A percentile compares a stretch with the other conserved stretches of the same genome.
Conservation (phyloP, 495 filamentous ascomycete species). For the Neurospora sp. region DNA sequence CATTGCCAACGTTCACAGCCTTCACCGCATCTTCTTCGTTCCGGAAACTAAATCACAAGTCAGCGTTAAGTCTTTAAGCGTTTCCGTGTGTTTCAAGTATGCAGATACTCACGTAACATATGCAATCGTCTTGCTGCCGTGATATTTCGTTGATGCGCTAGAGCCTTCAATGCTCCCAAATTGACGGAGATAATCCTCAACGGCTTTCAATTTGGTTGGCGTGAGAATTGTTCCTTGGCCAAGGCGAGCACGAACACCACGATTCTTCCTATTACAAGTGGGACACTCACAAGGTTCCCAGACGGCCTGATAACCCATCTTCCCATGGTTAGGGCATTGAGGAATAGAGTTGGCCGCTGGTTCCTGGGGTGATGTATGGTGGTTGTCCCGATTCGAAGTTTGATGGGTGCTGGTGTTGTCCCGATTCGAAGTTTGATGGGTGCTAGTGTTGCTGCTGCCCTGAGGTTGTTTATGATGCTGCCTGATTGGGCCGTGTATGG, state of each 20-base stretch:
- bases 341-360: not conserved
- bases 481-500: not conserved
- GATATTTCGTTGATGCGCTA: not conserved
- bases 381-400: not conserved
- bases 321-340: not conserved
- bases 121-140: not conserved
- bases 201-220: not conserved
- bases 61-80: not conserved
- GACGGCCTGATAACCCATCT: not conserved
- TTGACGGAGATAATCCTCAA: not conserved
- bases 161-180: not conserved
- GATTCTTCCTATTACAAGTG: not conserved
- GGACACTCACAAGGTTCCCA: not conserved
- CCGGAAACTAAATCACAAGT: not conserved
- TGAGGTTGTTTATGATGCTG: not conserved
- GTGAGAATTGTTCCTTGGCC: not conserved
- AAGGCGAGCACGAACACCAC: not conserved
- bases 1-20: not conserved
- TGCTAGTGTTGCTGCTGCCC: not conserved
- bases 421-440: not conserved
- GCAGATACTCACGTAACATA: not conserved
- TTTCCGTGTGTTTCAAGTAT: not conserved
- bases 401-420: not conserved
- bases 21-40: not conserved
- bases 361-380: not conserved